Base-by-base conservation (phyloP, 495 filamentous ascomycete genomes). In the Symbiotaphrina buchneri region DNA sequence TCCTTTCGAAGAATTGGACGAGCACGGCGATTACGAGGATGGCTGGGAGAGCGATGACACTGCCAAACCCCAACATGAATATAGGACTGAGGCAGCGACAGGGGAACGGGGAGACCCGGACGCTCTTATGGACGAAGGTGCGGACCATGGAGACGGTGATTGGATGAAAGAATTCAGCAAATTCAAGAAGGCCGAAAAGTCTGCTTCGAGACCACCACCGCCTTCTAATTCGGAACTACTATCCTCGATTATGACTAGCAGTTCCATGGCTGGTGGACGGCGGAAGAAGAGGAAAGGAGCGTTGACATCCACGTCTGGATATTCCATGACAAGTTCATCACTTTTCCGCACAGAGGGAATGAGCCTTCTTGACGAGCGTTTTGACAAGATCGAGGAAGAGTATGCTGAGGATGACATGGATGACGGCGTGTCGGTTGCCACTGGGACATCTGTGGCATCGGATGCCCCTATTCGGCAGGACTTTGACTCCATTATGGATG, bases 1-100 rank as follows among this genome's bases (percentile, higher is more conserved):
- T 10, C 58, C 61, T 20, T 49, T 47, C 23, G 53, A 62, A n/a
- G 57, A 65, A 16, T 61, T 11, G n/a, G n/a, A 18, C 15, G 10
- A 65, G 2, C 69, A 69, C 3, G 33, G 24, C 5, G 74, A 74
- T 5, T 73, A 73, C 7, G 67, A 71, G 31, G 59, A 61, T 0
- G 87, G 85, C 2, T 99, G 84, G 85, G 82, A 92, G 46, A 84
- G 80, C 2, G 90, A 99, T 47, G 72, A 69, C 38, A 99, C 90
- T 0, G 81, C 81, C 30, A 92, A 31, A 28, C 30, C 40, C 28
- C 18, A 41, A 42, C 7, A 49, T 33, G 58, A 65, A 39, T 56
- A 53, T 42, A 54, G 54, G 30, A 34, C 14, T 13, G 32, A 10
- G 5, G 16, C 13, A 63, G 21, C 53, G 10, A 44, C 52, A 14